These are phyloP conservation scores for Saccharomycopsis fibuligera DNA, from an alignment of 805 yeast genomes.

Conservation along the genomic window DNA sequence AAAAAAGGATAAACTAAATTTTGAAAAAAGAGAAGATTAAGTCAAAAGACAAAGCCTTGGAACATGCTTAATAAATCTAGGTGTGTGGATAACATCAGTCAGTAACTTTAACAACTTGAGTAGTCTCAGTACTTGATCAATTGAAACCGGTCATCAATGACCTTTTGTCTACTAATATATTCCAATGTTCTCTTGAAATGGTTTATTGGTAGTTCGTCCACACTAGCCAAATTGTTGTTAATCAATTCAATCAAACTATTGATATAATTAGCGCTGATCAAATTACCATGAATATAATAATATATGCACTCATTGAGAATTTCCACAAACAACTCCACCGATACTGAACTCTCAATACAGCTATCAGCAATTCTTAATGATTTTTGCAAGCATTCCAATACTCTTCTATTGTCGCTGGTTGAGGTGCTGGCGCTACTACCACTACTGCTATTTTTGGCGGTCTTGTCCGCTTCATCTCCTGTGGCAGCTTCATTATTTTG, in stretches of 20 bases:
- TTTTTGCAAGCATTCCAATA: slow-evolving; percentile 84
- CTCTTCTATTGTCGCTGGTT: slow-evolving; percentile 49
- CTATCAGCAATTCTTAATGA: slow-evolving; percentile 88
- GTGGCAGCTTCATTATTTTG: slow-evolving; percentile 32
- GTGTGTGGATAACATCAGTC: too few species aligned
- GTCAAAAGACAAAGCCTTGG: background rate
- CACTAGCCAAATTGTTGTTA: slow-evolving; percentile 46
- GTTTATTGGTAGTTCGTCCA: slow-evolving; percentile 35
- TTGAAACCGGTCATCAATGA: slow-evolving; percentile 61
- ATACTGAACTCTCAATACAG: slow-evolving; percentile 74
- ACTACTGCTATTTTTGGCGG: too few species aligned
- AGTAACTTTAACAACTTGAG: too few species aligned
- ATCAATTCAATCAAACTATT: slow-evolving; percentile 84
- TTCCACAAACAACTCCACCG: slow-evolving; percentile 81
- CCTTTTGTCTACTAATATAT: slow-evolving; percentile 64
- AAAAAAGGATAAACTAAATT: too few species aligned
- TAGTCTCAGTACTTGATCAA: slow-evolving; percentile 31
- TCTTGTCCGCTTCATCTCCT: slow-evolving; percentile 17
- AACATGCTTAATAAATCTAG: too few species aligned
- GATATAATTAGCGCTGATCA: slow-evolving; percentile 67
- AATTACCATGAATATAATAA: slow-evolving; percentile 76
- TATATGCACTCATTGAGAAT: slow-evolving; percentile 81
- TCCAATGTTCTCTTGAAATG: slow-evolving; percentile 68
- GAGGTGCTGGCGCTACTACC: slow-evolving; percentile 30
- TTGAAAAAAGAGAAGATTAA: background rate